Base-by-base conservation (phyloP, 371 early-diverging fungal genomes). In the Apophysomyces elegans region DNA sequence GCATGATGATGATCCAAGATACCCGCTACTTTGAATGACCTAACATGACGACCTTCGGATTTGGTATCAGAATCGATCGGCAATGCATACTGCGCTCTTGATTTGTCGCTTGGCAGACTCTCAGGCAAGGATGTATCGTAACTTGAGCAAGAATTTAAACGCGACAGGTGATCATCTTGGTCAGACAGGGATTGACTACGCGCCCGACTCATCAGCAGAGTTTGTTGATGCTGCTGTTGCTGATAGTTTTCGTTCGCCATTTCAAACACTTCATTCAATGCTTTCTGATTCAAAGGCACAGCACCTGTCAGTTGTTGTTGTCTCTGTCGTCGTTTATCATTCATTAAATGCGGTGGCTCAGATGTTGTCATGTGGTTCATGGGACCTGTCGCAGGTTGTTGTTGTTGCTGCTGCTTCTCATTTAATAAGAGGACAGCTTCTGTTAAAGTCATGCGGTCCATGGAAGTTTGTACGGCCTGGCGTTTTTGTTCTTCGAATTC, bases 1-100 rank as follows among this genome's bases (percentile, higher is more conserved):
- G 54, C 54, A 50, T 50, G 54, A 50, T 50, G 54, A 7, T 50
- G 54, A 21, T 50, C 54, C 21, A 50, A 50, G 21, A 50, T n/a
- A 0, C 54, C 54, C n/a, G 54, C 54, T 50, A 50, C 54, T 50
- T 50, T 50, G 54, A 50, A 50, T 18, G 54, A 35, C 21, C 54
- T 50, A 50, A 50, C 54, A 26, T 50, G 35, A n/a, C 54, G 54
- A 50, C 0, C 9, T 9, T 50, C 54, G 5, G 54, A 50, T 50
- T 50, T 50, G 16, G 54, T 26, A 21, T 50, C 54, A 8, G 54
- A 11, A 21, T 50, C 54, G 54, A 50, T 50, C 54, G 54, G 21
- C 18, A 16, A n/a, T 21, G 54, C 21, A 21, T 50, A 50, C 18
- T 50, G 54, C 21, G 54, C 21, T 50, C 54, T n/a, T 18, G 9